Evolutionary conservation across 169 alveolate genomes (phyloP).

Genomic region (Plasmodium vinckei): DNA sequence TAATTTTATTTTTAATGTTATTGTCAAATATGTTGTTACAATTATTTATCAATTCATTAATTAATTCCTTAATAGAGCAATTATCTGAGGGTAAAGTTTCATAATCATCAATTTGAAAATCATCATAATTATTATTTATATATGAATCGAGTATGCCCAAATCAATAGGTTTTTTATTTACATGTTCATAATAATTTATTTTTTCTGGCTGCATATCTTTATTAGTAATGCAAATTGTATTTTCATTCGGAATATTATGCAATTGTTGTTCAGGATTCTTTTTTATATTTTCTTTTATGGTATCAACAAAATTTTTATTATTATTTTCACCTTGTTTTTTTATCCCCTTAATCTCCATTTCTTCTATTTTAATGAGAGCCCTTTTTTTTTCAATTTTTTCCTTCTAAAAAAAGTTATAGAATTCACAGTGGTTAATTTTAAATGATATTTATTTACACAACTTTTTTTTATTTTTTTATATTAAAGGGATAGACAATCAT

Average conservation of each 20-base stretch:
- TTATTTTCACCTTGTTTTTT: too few species aligned
- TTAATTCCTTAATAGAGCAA: not conserved
- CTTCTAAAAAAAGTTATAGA: too few species aligned
- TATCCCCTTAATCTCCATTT: too few species aligned
- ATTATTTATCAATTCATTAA: not conserved
- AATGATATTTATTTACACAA: too few species aligned
- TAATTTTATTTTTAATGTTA: not conserved
- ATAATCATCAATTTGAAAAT: not conserved
- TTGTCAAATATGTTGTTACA: not conserved
- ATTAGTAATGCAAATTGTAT: not conserved
- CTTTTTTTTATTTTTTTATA: too few species aligned
- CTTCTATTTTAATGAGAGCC: too few species aligned
- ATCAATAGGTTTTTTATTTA: not conserved
- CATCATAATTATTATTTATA: not conserved
- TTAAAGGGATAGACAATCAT: too few species aligned
- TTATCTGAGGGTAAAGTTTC: not conserved
- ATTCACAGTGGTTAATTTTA: too few species aligned
- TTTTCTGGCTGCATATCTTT: not conserved
- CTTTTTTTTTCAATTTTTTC: too few species aligned
- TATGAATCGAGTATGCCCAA: not conserved
- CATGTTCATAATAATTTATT: not conserved
- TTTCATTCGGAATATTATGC: not conserved
- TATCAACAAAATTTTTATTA: too few species aligned
- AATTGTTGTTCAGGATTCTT: not conserved
- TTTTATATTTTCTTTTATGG: not conserved